Percentiles rank a stretch among this genome's conserved stretches.
Evolutionary conservation across 2,329 filamentous ascomycete genomes (phyloP).

Genomic region (Zopfia rhizophila): DNA sequence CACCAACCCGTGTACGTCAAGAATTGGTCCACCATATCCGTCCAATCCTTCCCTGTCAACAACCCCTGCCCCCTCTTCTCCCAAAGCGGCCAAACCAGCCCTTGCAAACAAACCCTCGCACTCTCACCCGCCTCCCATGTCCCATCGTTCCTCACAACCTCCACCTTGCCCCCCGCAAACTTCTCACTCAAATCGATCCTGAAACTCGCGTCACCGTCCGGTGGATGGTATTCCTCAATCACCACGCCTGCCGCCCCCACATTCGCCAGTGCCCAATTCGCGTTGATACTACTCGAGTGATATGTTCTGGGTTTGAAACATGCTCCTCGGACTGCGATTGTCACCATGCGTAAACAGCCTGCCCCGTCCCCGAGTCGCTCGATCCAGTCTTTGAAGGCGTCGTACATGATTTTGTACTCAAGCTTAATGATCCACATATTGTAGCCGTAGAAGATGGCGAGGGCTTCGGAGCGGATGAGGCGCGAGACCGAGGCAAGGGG

Average conservation of each 20-base stretch:
- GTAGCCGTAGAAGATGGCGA: constrained; percentile 53
- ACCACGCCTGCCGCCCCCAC: constrained; percentile 9
- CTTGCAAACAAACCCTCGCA: constrained; percentile 32
- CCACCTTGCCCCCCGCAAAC: constrained; percentile 41
- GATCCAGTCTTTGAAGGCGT: constrained; percentile 53
- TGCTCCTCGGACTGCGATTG: constrained; percentile 43
- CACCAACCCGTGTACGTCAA: constrained; percentile 41
- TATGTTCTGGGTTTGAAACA: constrained; percentile 45
- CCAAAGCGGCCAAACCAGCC: constrained; percentile 42
- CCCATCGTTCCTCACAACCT: constrained; percentile 47
- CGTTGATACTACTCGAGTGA: constrained; percentile 31
- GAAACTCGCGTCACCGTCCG: constrained; percentile 51
- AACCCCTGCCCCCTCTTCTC: constrained; percentile 42
- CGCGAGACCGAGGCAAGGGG: constrained; percentile 48
- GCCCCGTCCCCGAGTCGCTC: constrained; percentile 46
- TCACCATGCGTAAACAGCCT: constrained; percentile 41
- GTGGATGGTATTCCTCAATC: constrained; percentile 39
- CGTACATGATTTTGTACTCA: constrained; percentile 53
- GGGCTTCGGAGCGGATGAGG: constrained; percentile 48
- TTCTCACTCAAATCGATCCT: constrained; percentile 51
- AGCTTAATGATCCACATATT: constrained; percentile 53
- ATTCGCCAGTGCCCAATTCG: constrained; percentile 29
- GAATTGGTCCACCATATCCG: constrained; percentile 47
- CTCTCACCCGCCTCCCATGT: constrained; percentile 40
- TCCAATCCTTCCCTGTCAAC: constrained; percentile 48